Evolutionary conservation across 75 land plant genomes (phyloP).

Genomic region (Selaginella moellendorffii): DNA sequence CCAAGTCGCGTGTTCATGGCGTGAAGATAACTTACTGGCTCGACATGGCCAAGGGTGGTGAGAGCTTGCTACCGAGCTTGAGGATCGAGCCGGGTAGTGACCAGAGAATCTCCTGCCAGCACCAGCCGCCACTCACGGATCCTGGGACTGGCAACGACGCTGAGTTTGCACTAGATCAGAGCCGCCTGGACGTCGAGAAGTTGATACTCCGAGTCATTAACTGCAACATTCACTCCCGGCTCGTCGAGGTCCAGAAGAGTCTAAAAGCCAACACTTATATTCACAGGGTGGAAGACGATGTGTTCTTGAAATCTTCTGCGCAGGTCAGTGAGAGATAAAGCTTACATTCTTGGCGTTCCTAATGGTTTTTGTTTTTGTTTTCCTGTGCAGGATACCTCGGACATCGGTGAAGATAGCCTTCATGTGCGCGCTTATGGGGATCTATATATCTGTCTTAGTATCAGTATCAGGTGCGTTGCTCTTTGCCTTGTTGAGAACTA

Average conservation of each 20-base stretch:
- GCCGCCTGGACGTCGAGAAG: slow-evolving; percentile 83
- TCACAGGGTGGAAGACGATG: slow-evolving; percentile 40
- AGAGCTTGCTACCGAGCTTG: slow-evolving; percentile 35
- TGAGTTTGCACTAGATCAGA: slow-evolving; percentile 56
- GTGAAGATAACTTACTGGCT: slow-evolving; percentile 81
- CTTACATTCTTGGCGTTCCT: neutral
- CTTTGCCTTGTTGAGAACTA: neutral
- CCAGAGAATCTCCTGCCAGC: slow-evolving; percentile 55
- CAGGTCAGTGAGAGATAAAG: neutral
- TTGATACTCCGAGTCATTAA: slow-evolving; percentile 62
- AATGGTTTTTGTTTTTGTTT: neutral
- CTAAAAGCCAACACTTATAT: slow-evolving; percentile 44
- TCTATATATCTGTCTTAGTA: slow-evolving; percentile 68
- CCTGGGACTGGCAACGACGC: slow-evolving; percentile 70
- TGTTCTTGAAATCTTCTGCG: slow-evolving; percentile 32
- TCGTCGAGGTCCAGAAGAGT: slow-evolving; percentile 67
- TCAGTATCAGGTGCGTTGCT: slow-evolving; percentile 60
- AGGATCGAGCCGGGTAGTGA: slow-evolving; percentile 83
- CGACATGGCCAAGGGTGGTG: slow-evolving; percentile 37
- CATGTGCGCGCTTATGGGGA: slow-evolving; percentile 85
- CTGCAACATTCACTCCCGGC: slow-evolving; percentile 76
- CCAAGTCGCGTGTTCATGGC: slow-evolving; percentile 17
- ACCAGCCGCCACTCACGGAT: slow-evolving; percentile 65
- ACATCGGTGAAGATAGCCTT: slow-evolving; percentile 57
- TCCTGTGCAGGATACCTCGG: neutral